Evolutionary conservation across 345 rosid species (phyloP), one percentile per base, ranked within the genome.

Genomic region (Mercurialis annua): DNA sequence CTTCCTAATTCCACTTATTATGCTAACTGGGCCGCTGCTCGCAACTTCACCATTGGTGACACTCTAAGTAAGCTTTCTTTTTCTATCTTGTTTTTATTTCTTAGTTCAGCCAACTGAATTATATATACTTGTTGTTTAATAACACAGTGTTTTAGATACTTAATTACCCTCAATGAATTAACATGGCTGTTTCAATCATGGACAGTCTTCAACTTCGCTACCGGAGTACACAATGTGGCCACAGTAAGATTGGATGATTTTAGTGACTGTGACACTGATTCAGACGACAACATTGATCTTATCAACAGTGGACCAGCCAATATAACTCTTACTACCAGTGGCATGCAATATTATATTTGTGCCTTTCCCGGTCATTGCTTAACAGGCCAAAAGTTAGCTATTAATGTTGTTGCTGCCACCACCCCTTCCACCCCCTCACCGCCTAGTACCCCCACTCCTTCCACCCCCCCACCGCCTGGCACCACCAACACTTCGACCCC

Each of bases 151-250:
- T 6, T 11, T 11, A 10, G 2, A 44, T 46, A 11, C 16, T 12
- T 4, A 6, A 14, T 1, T 4, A 0, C 18, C 18, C 0, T 46
- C 2, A 11, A 46, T 46, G 18, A 46, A 4, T 46, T 46, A 46
- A 46, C 49, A 46, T 1, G 18, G 17, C 4, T 5, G 30, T 1
- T 48, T 1, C 24, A 44, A 34, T 34, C 40, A 53, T 26, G 11
- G 40, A 62, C 73, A 73, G 77, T 12, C 1, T 73, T 73, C 64
- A 73, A 63, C 23, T 73, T 73, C 21, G 34, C 30, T 0, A 55
- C 77, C 0, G 72, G 69, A 54, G 21, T 0, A 27, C 77, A 73
- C 46, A 47, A 62, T 29, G 73, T 73, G 52, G 77, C 69, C 18
- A 48, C 9, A 12, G 77, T 67, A 18, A 31, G 69, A 6, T 0